Evolutionary conservation across 148 eudicot genomes (phyloP).

Genomic region (Amaranthus hypochondriacus): DNA sequence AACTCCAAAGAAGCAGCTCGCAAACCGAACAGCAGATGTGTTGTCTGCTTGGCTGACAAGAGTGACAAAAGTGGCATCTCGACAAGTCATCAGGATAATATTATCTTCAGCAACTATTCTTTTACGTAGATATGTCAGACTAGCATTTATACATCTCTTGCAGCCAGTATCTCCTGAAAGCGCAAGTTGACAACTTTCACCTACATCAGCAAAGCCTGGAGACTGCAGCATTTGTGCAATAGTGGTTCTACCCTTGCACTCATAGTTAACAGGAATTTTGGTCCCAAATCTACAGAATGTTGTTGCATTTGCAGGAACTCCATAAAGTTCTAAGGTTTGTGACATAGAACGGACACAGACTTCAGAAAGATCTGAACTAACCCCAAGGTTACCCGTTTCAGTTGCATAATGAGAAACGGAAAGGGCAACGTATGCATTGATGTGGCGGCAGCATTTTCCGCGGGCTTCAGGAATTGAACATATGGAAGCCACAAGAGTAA

Average conservation of each 20-base stretch:
- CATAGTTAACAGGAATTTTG: conserved; percentile 75
- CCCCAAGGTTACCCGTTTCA: conserved; percentile 63
- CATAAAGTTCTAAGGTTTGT: conserved; percentile 62
- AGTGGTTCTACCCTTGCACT: conserved; percentile 76
- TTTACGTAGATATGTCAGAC: conserved; percentile 67
- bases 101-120: conserved; percentile 58
- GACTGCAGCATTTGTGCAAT: conserved; percentile 79
- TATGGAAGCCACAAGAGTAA: conserved; percentile 60
- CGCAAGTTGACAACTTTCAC: conserved; percentile 52
- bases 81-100: conserved; percentile 69
- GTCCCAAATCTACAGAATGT: conserved; percentile 78
- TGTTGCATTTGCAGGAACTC: conserved; percentile 66
- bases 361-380: conserved; percentile 48
- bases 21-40: conserved; percentile 56
- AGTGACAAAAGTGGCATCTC: conserved; percentile 90
- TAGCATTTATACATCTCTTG: conserved; percentile 73
- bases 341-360: conserved; percentile 64
- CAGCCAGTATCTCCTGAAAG: conserved; percentile 43
- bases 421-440: conserved; percentile 73
- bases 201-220: conserved; percentile 62
- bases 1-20: conserved; percentile 85
- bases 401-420: conserved; percentile 75
- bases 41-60: conserved; percentile 74
- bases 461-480: conserved; percentile 63
- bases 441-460: conserved; percentile 86